phyloP scores from a whole-genome alignment of 495 filamentous ascomycete species.

The Penicillium longicatenatum region DNA sequence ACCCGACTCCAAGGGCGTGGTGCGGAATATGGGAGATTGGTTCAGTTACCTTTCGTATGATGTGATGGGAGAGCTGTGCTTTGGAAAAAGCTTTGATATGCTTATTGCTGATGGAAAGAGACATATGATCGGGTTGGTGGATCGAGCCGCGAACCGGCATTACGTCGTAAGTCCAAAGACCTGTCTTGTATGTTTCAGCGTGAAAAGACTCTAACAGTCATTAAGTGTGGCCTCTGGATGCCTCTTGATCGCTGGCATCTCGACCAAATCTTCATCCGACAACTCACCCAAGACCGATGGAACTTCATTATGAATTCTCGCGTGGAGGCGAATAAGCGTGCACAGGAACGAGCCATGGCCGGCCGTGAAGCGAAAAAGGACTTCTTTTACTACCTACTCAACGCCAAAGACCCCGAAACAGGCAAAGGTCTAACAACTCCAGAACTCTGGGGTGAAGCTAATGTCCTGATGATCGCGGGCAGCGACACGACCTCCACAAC shows the following conservation, averaged over 20 bases:
- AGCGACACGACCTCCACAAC: conserved; percentile 62
- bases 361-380: conserved; percentile 64
- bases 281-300: conserved; percentile 57
- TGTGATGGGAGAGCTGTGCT: conserved; percentile 55
- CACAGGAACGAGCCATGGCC: conserved; percentile 46
- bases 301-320: conserved; percentile 63
- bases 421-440: conserved; percentile 64
- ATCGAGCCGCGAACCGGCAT: conserved; percentile 53
- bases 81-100: conserved; percentile 58
- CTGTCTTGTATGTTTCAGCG: not conserved
- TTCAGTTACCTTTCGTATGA: conserved; percentile 57
- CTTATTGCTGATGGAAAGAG: conserved; percentile 48
- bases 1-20: conserved; percentile 21
- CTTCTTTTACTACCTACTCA: conserved; percentile 60
- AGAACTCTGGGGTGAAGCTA: conserved; percentile 72
- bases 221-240: conserved; percentile 60
- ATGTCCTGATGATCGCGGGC: conserved; percentile 60
- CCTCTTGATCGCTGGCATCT: conserved; percentile 55
- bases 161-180: conserved; percentile 46
- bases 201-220: conserved; percentile 1
- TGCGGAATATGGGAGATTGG: conserved; percentile 52
- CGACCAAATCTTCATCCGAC: conserved; percentile 60
- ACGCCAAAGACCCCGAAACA: conserved; percentile 59
- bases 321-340: conserved; percentile 56
- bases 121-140: conserved; percentile 51